A percentile compares a stretch with the other conserved stretches of the same genome.
These are phyloP conservation scores for Fragilaria crotonensis DNA, from an alignment of 108 stramenopile genomes.

Conservation along the genomic window DNA sequence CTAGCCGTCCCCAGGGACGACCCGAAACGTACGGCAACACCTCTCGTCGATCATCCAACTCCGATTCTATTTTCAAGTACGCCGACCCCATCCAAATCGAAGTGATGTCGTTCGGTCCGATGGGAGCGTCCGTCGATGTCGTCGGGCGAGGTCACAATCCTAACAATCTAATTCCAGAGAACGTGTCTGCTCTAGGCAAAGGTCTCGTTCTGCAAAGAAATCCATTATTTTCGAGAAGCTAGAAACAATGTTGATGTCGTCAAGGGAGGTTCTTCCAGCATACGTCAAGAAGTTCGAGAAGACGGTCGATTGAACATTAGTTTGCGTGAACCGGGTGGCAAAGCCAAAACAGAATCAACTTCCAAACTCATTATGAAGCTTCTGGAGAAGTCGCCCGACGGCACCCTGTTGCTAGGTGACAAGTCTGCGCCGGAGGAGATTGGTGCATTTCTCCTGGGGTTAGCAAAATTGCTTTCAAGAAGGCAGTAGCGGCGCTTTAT, in stretches of 20 bases:
- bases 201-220: constrained; percentile 77
- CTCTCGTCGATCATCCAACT: too few relatives aligned
- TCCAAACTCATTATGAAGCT: constrained; percentile 44
- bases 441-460: constrained; percentile 58
- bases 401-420: constrained; percentile 55
- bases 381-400: constrained; percentile 29
- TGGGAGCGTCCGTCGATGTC: constrained; percentile 70
- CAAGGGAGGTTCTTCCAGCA: constrained; percentile 61
- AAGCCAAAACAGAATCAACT: constrained; percentile 54
- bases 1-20: too few relatives aligned
- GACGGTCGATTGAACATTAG: constrained; percentile 62
- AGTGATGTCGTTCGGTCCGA: constrained; percentile 63
- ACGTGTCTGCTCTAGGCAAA: constrained; percentile 43
- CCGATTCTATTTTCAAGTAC: constrained; percentile 39
- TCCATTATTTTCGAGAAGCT: constrained; percentile 59
- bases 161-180: constrained; percentile 45
- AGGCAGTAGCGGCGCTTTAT: constrained; percentile 56
- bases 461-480: constrained; percentile 35
- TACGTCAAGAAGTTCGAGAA: constrained; percentile 65
- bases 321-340: constrained; percentile 60
- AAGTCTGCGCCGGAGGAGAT: constrained; percentile 73
- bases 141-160: constrained; percentile 49
- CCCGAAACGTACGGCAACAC: too few relatives aligned
- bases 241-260: constrained; percentile 69
- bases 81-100: constrained; percentile 73